Evolutionary conservation across 1,139 yeast species (phyloP).

Genomic region (Casaregolazyma suthepensis): DNA sequence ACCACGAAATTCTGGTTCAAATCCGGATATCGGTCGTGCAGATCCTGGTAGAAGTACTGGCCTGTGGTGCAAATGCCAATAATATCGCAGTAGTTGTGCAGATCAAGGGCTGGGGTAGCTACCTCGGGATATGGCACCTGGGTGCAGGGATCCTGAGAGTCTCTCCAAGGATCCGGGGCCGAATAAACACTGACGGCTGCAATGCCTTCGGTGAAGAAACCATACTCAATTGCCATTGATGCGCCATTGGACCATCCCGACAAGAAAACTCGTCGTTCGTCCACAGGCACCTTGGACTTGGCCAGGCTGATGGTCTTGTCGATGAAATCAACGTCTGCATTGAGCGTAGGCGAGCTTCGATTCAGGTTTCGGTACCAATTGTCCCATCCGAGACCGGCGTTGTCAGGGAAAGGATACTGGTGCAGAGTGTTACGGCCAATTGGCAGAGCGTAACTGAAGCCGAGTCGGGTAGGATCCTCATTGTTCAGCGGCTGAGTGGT

Average conservation of each 20-base stretch:
- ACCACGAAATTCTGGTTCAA: conserved; percentile 6
- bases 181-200: conserved; percentile 9
- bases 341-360: conserved; percentile 4
- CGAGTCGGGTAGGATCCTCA: conserved; percentile 6
- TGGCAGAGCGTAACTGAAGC: conserved; percentile 6
- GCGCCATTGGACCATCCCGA: conserved; percentile 10
- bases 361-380: conserved; percentile 10
- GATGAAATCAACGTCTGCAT: conserved; percentile 7
- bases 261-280: conserved; percentile 6
- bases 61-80: conserved; percentile 8
- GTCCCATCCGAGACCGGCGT: conserved; percentile 7
- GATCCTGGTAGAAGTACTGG: conserved; percentile 7
- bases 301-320: conserved; percentile 5
- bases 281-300: conserved; percentile 7
- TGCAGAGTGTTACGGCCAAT: conserved; percentile 7
- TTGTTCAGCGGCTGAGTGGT: conserved; percentile 4
- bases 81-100: conserved; percentile 8
- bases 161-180: conserved; percentile 8
- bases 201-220: conserved; percentile 6
- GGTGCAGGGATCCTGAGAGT: conserved; percentile 7
- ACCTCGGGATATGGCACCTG: conserved; percentile 6
- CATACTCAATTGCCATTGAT: conserved; percentile 7
- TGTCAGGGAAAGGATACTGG: conserved; percentile 6
- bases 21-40: conserved; percentile 2
- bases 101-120: conserved; percentile 7